A percentile compares a stretch with the other conserved stretches of the same genome.
Evolutionary conservation across 352 stramenopile genomes (phyloP).

Genomic region (Pythium apleroticum): DNA sequence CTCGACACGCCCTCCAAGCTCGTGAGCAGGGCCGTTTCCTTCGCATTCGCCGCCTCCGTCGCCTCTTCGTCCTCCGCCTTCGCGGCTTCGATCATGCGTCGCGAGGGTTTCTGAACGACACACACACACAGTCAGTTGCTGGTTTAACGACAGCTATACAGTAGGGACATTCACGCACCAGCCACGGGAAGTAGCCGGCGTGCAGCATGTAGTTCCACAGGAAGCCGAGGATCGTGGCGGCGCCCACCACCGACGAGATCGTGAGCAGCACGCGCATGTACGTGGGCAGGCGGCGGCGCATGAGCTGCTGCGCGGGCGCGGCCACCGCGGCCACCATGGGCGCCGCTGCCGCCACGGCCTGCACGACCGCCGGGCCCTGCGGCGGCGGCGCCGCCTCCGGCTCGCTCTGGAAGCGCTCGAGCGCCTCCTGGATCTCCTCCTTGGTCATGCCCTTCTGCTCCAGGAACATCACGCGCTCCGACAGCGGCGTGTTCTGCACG

Average conservation of each 20-base stretch:
- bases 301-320: constrained; percentile 46
- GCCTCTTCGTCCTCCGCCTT: constrained; percentile 48
- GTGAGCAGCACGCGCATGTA: constrained; percentile 69
- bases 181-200: constrained; percentile 64
- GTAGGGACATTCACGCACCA: constrained; percentile 34
- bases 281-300: constrained; percentile 38
- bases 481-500: constrained; percentile 78
- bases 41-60: constrained; percentile 30
- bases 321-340: constrained; percentile 53
- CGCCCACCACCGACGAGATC: constrained; percentile 68
- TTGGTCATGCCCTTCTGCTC: constrained; percentile 83
- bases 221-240: constrained; percentile 67
- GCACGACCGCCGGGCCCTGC: constrained; percentile 7
- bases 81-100: constrained; percentile 21
- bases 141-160: background rate
- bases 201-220: constrained; percentile 78
- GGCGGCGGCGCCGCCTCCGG: constrained; percentile 18
- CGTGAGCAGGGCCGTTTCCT: constrained; percentile 48
- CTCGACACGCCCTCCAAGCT: constrained; percentile 48
- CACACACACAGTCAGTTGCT: background rate
- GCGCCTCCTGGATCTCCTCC: constrained; percentile 74
- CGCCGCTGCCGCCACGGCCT: constrained; percentile 24
- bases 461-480: constrained; percentile 74
- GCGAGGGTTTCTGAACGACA: constrained; percentile 12
- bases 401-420: constrained; percentile 43